These are phyloP conservation scores for Rhizoctonia solani DNA, from an alignment of 1,284 basidiomycete species.

Conservation along the genomic window DNA sequence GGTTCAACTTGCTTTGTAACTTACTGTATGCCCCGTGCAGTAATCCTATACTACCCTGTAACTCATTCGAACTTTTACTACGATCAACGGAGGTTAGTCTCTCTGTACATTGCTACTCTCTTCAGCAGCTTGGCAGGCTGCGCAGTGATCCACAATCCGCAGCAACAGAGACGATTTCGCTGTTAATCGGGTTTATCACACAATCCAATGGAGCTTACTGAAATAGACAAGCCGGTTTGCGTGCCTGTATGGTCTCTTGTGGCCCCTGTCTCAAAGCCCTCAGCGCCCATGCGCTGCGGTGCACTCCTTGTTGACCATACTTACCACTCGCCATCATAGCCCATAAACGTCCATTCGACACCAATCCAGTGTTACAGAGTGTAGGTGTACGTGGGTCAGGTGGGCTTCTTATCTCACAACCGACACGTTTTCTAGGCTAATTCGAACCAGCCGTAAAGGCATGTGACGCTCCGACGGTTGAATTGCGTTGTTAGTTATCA, in stretches of 20 bases:
- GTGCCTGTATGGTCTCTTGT: not conserved
- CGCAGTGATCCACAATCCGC: constrained; percentile 9
- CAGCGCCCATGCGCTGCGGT: not conserved
- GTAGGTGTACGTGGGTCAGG: constrained; percentile 8
- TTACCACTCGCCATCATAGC: not conserved
- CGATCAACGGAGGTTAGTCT: no score
- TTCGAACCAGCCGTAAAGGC: constrained; percentile 11
- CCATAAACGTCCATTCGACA: constrained; percentile 16
- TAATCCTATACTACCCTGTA: no score
- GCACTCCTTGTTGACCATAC: not conserved
- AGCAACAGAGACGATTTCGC: constrained; percentile 11
- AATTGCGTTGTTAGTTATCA: constrained; percentile 12
- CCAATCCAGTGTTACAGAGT: constrained; percentile 1
- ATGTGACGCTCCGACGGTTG: constrained; percentile 33
- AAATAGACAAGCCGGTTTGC: not conserved
- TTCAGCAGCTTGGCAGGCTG: not conserved
- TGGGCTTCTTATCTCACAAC: constrained; percentile 25
- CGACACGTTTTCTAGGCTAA: constrained; percentile 30
- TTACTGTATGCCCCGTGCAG: no score
- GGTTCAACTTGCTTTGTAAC: not conserved
- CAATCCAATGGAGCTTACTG: not conserved
- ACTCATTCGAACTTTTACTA: no score
- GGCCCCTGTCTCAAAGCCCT: not conserved
- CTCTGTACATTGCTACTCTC: no score
- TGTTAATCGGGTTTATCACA: not conserved